Evolutionary conservation across 345 rosid genomes (phyloP).

Genomic region (Eutrema heterophyllum): DNA sequence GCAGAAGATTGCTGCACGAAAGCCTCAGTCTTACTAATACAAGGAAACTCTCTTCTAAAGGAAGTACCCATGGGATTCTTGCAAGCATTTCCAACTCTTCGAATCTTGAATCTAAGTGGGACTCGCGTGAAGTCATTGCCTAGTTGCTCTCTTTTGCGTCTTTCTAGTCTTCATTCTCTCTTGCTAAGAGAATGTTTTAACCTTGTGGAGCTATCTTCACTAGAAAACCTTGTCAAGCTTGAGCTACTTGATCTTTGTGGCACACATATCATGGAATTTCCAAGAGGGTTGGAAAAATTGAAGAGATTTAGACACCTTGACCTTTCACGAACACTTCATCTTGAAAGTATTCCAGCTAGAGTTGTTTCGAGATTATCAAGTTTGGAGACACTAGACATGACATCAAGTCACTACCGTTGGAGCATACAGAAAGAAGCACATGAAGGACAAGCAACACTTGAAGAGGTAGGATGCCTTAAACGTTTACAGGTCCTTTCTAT

Average conservation of each 20-base stretch:
- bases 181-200: slow-evolving; percentile 20
- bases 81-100: slow-evolving; percentile 20
- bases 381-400: slow-evolving; percentile 37
- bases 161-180: slow-evolving; percentile 10
- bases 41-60: slow-evolving; percentile 20
- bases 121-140: slow-evolving; percentile 27
- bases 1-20: not conserved
- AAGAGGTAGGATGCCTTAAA: slow-evolving; percentile 7
- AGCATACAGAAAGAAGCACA: not conserved
- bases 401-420: slow-evolving; percentile 25
- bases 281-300: slow-evolving; percentile 21
- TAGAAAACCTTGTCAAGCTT: slow-evolving; percentile 29
- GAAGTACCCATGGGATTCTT: slow-evolving; percentile 23
- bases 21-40: slow-evolving; percentile 14
- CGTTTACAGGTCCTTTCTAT: not conserved
- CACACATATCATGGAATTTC: slow-evolving; percentile 26
- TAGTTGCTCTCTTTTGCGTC: not conserved
- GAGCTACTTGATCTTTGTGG: slow-evolving; percentile 32
- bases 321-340: slow-evolving; percentile 30
- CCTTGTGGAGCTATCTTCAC: slow-evolving; percentile 23
- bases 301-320: slow-evolving; percentile 9
- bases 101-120: slow-evolving; percentile 29
- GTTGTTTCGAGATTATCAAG: slow-evolving; percentile 15
- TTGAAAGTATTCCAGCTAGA: slow-evolving; percentile 20
- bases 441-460: not conserved